These are phyloP conservation scores for Aspergillus campestris DNA, from an alignment of 495 filamentous ascomycete species.

Conservation along the genomic window DNA sequence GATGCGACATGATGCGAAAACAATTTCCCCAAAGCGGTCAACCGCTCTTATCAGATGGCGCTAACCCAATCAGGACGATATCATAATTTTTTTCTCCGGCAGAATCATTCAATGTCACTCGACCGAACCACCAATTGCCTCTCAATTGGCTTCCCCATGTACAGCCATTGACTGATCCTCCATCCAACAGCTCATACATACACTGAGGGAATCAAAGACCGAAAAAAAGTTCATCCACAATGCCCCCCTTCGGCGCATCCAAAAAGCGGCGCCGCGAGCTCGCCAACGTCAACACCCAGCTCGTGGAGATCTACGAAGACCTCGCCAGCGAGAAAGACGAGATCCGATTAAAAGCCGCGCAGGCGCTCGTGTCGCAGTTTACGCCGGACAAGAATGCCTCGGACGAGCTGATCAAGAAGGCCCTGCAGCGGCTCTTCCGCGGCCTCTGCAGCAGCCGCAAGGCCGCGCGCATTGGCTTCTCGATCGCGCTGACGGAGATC, in stretches of 20 bases:
- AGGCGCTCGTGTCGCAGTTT: constrained; percentile 38
- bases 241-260: constrained; percentile 19
- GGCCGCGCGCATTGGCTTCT: constrained; percentile 85
- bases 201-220: not conserved
- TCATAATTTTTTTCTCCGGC: not conserved
- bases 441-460: constrained; percentile 87
- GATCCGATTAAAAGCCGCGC: constrained; percentile 41
- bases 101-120: too few relatives aligned
- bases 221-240: constrained; percentile 2
- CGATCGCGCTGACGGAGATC: constrained; percentile 78
- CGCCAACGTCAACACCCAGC: constrained; percentile 38
- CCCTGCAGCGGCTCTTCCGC: constrained; percentile 61
- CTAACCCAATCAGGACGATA: not conserved
- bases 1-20: too few relatives aligned
- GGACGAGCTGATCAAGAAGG: constrained; percentile 35
- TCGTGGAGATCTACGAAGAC: constrained; percentile 50
- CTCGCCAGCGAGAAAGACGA: constrained; percentile 45
- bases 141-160: not conserved
- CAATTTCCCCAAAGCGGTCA: not conserved
- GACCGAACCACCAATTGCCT: not conserved
- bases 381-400: constrained; percentile 32
- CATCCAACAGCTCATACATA: too few relatives aligned
- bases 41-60: not conserved
- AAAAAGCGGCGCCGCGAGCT: constrained; percentile 41
- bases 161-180: too few relatives aligned